A percentile compares a stretch with the other conserved stretches of the same genome.
These are phyloP conservation scores for Stephania cephalantha DNA, from an alignment of 164 flowering plant species.

Conservation along the genomic window DNA sequence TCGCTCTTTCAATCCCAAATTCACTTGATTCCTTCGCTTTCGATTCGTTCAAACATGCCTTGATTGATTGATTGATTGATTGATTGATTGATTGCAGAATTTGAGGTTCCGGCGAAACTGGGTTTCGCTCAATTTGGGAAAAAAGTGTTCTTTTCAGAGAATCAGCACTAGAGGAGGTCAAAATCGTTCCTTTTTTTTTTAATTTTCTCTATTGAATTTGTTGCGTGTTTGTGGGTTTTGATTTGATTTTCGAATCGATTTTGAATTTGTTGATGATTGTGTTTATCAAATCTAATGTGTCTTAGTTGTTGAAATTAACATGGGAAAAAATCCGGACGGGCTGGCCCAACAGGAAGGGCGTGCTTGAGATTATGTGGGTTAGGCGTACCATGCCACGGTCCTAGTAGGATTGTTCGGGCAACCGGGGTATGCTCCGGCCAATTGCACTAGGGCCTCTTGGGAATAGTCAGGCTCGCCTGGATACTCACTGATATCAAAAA, in stretches of 20 bases:
- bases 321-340: neutral
- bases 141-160: slow-evolving; percentile 12
- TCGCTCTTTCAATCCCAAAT: neutral
- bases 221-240: neutral
- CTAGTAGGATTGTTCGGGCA: too few relatives aligned
- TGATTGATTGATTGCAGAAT: neutral
- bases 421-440: too few relatives aligned
- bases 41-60: neutral
- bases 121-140: slow-evolving; percentile 13
- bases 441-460: too few relatives aligned
- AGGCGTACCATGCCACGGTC: too few relatives aligned
- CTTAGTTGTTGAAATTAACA: neutral
- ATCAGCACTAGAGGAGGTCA: slow-evolving; percentile 19
- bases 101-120: slow-evolving; percentile 8
- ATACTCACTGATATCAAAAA: too few relatives aligned
- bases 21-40: neutral
- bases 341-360: too few relatives aligned
- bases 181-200: neutral
- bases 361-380: too few relatives aligned
- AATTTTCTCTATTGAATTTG: neutral
- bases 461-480: too few relatives aligned
- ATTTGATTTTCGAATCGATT: too few relatives aligned
- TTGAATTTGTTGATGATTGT: too few relatives aligned
- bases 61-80: neutral
- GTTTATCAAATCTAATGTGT: too few relatives aligned